Percentiles rank a stretch among this genome's conserved stretches.
Evolutionary conservation across 2,329 filamentous ascomycete species (phyloP).

Genomic region (Microthyrium microscopicum): DNA sequence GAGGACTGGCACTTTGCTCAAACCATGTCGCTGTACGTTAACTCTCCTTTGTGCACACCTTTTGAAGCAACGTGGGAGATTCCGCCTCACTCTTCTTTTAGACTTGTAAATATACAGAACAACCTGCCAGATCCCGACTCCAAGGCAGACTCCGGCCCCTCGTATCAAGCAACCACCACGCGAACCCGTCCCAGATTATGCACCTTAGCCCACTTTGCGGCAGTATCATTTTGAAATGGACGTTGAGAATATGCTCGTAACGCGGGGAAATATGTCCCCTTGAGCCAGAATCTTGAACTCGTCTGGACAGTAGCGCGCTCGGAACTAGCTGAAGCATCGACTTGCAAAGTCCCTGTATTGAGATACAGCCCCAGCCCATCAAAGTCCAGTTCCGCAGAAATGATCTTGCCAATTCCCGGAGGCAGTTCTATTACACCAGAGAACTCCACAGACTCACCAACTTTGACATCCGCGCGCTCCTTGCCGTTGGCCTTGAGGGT

Average conservation of each 20-base stretch:
- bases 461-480: slow-evolving; percentile 2
- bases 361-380: slow-evolving; percentile 1
- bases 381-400: slow-evolving; percentile 1
- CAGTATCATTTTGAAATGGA: neutral
- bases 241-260: neutral
- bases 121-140: too few species aligned
- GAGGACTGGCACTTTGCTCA: too few species aligned
- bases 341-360: neutral
- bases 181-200: neutral
- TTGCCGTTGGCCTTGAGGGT: slow-evolving; percentile 1
- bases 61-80: too few species aligned
- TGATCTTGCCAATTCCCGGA: neutral
- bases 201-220: neutral
- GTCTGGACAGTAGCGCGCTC: neutral
- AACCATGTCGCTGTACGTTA: too few species aligned
- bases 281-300: neutral
- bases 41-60: too few species aligned
- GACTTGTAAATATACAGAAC: too few species aligned
- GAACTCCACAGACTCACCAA: neutral
- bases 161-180: neutral
- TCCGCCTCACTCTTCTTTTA: too few species aligned
- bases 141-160: neutral
- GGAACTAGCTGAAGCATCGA: neutral
- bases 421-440: neutral
- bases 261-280: slow-evolving; percentile 2